phyloP scores from a whole-genome alignment of 1,139 yeast genomes.

The Magnusiomyces sp. region DNA sequence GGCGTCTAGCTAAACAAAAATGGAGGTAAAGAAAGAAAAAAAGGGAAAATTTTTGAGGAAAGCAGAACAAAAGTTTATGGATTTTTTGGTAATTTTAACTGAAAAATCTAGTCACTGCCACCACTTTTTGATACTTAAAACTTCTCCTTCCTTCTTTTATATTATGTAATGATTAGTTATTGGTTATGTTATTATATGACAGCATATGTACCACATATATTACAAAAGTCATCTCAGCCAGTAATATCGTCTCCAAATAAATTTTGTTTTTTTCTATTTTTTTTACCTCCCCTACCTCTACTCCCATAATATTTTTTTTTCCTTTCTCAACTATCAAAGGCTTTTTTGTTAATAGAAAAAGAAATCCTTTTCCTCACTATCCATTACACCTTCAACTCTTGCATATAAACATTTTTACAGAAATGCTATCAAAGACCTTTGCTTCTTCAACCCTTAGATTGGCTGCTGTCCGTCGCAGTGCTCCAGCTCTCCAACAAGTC shows the following conservation, averaged over 20 bases:
- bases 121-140: constrained; percentile 1
- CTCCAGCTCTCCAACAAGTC: background rate
- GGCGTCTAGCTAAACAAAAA: background rate
- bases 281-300: background rate
- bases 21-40: constrained; percentile 3
- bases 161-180: background rate
- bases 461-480: background rate
- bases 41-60: constrained; percentile 1
- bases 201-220: background rate
- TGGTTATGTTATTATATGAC: background rate
- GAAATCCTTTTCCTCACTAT: background rate
- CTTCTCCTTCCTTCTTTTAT: background rate
- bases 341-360: background rate
- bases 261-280: background rate
- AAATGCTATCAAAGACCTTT: background rate
- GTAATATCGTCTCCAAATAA: background rate
- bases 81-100: background rate
- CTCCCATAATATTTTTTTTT: background rate
- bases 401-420: background rate
- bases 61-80: background rate
- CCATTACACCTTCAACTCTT: background rate
- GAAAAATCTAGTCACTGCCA: constrained; percentile 8
- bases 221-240: background rate
- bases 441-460: background rate
- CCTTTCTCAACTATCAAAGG: background rate